Evolutionary conservation across 495 filamentous ascomycete species (phyloP), one percentile per base, ranked within the genome.

Genomic region (Sphaerosporella brunnea): DNA sequence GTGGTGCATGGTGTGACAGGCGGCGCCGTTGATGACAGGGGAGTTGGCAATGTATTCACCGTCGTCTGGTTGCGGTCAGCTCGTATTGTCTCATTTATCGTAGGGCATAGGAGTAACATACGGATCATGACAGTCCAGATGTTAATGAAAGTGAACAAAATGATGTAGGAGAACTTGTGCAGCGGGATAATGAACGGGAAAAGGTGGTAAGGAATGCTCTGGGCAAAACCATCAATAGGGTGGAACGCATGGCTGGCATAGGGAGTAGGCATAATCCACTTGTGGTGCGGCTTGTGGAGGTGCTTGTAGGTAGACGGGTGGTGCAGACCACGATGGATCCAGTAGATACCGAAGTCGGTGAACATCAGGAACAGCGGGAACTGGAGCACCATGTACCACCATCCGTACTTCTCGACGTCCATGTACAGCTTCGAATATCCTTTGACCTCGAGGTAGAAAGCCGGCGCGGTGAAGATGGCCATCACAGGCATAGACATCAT

Each of bases 201-300:
- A 48, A 93, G 53, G 68, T 95, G 88, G 69, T 95, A 95, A 0
- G 88, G 88, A 23, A 93, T 55, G 56, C 81, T 81, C 68, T 95
- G 90, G n/a, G 79, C 71, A 68, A 77, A 95, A 60, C 90, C 90
- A 64, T 96, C 88, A 30, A 94, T 54, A 0, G 88, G 90, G 69
- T 96, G 87, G 73, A 96, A 95, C 44, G 88, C 88, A 66, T 93
- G 80, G 44, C 77, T 80, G 9, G 88, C 90, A 62, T 73, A 95
- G 9, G 88, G 88, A 4, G 86, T 93, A 3, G 90, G 90, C 84
- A 95, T 92, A 66, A 96, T 94, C 90, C 88, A 95, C 68, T 93
- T 94, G 77, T 96, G 88, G 69, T 96, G 90, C 43, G 84, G 79
- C 72, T 96, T 96, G 73, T 96, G 88, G 18, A 96, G 73, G 39